Evolutionary conservation across 2,329 filamentous ascomycete species (phyloP), one percentile per base, ranked within the genome.

Genomic region (Piedraia hortae): DNA sequence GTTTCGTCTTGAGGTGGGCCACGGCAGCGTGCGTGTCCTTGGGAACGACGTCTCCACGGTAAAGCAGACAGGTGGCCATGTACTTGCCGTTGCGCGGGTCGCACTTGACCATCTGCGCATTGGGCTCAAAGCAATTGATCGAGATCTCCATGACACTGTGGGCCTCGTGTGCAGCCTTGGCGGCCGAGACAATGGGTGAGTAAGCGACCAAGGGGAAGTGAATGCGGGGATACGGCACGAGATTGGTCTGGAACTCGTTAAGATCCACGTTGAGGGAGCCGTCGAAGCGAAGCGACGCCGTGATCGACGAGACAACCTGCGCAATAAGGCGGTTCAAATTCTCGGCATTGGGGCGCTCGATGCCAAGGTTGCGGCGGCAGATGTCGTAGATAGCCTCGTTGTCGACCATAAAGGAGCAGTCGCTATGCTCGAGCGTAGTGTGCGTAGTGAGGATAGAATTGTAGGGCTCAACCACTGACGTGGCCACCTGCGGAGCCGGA

Each of bases 41-140:
- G 53, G 82, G 75, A 31, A 93, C 85, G 39, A 97, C 82, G 43
- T 93, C 85, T 51, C 82, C 85, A 48, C 82, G 82, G 66, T 97
- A 97, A 48, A 97, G 59, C 54, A 97, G 54, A 53, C 80, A 91
- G 41, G 80, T 91, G 34, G 82, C 82, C 82, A 97, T 97, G 66
- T 97, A 97, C 64, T 97, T 97, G 54, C 82, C 82, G 51, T 88
- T 80, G 45, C 80, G 78, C 38, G 82, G 82, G 50, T 97, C 85
- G 47, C 82, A 97, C 64, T 90, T 90, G 50, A 97, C 82, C 82
- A 97, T 97, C 70, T 97, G 82, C 68, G 90, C 91, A 68, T 91
- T 74, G 40, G 82, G 78, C 66, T 97, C 82, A 58, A 97, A 97
- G 70, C 82, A 93, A 35, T 75, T 75, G 68, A 82, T 88, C 52